phyloP scores from a whole-genome alignment of 345 rosid species.

The Eucalyptus tenuipes region DNA sequence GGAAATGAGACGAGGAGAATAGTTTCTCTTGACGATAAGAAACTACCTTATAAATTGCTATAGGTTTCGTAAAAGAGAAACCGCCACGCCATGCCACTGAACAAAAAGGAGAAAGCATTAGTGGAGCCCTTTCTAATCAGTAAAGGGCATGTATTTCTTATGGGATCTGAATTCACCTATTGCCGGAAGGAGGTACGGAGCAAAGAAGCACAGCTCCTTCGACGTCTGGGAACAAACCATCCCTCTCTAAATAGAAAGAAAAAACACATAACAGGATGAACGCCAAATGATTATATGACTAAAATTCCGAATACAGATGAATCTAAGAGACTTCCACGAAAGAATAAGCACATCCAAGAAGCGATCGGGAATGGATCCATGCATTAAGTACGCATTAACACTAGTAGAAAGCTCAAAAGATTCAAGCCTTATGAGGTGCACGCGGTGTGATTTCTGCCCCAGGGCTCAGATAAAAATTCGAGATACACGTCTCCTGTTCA shows the following conservation, averaged over 20 bases:
- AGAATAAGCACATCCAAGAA: neutral
- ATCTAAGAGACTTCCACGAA: neutral
- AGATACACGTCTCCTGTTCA: neutral
- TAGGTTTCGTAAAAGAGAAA: conserved; percentile 82
- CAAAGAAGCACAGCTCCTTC: conserved; percentile 62
- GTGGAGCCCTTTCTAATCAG: neutral
- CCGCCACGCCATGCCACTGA: conserved; percentile 78
- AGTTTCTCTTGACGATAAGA: neutral
- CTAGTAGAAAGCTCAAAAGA: neutral
- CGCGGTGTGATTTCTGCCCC: neutral
- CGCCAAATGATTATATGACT: neutral
- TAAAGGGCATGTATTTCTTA: neutral
- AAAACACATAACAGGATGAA: neutral
- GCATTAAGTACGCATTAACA: neutral
- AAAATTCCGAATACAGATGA: neutral
- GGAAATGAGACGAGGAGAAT: neutral
- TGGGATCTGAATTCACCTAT: conserved; percentile 43
- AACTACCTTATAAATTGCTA: conserved; percentile 76
- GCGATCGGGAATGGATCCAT: neutral
- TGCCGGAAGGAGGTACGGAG: conserved; percentile 94
- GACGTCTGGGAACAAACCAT: conserved; percentile 40
- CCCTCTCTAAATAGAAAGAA: conserved; percentile 9
- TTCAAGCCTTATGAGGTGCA: neutral
- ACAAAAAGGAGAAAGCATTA: neutral
- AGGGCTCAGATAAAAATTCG: neutral